phyloP scores from a whole-genome alignment of 805 yeast species.

The Candida anglica region DNA sequence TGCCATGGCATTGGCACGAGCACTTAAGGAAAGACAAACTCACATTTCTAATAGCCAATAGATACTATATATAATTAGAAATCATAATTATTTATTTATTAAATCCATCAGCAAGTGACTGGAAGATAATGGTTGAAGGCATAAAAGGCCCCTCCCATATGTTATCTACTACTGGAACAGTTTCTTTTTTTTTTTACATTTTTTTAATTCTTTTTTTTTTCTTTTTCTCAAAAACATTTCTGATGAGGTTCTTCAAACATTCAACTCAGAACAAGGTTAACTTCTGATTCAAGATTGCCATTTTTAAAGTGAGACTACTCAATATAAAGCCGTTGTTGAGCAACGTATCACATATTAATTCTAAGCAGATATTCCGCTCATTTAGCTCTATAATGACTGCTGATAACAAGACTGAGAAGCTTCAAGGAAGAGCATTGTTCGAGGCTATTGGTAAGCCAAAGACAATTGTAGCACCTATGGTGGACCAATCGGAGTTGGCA shows the following conservation, averaged over 20 bases:
- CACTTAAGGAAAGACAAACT: constrained; percentile 61
- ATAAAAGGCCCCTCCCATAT: too few relatives aligned
- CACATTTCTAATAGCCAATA: neutral
- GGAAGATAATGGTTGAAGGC: too few relatives aligned
- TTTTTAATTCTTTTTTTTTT: neutral
- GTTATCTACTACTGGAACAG: neutral
- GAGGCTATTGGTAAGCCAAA: constrained; percentile 69
- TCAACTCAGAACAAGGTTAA: too few relatives aligned
- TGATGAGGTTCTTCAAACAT: too few relatives aligned
- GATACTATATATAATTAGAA: neutral
- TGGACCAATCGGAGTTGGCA: constrained; percentile 92
- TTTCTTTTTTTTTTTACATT: too few relatives aligned
- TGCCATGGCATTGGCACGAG: constrained; percentile 75
- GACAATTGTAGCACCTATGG: constrained; percentile 97
- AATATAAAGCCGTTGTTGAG: too few relatives aligned
- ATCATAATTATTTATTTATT: constrained; percentile 2
- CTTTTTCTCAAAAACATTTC: neutral
- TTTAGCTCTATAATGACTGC: neutral
- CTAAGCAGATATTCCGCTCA: too few relatives aligned
- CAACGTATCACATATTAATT: too few relatives aligned
- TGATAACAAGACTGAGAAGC: constrained; percentile 10
- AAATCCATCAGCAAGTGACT: neutral
- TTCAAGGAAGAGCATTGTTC: constrained; percentile 64
- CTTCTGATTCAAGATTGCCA: too few relatives aligned
- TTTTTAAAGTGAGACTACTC: too few relatives aligned